Base-by-base conservation (phyloP, 2,329 filamentous ascomycete species). In the Fusarium mangiferae region DNA sequence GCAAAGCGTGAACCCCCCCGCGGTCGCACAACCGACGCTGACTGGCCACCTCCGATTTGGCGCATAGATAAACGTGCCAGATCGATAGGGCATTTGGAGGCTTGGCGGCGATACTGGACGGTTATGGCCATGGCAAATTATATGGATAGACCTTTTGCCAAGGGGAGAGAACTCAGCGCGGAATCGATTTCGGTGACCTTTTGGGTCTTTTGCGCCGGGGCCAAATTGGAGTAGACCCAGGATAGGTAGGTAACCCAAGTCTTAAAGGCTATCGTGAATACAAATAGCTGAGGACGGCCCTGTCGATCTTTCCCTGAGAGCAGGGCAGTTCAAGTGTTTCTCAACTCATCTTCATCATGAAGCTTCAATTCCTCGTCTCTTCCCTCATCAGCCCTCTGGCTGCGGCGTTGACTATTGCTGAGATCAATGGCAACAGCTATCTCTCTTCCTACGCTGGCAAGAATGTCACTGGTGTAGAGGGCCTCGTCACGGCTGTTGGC, bases 391-490 rank as follows among this genome's bases (percentile, higher is more conserved):
- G 63, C 48, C 68, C 65, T 44, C 39, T 68, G 74, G 81, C 68
- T 48, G 77, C 81, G 44, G 85, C 85, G 49, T 73, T 87, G 62
- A 87, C 86, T 66, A 90, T 91, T 75, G 84, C 86, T 66, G 84
- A 91, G 76, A 92, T 93, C 85, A 93, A 92, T 75, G 91, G 91
- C 73, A 86, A 90, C 77, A 85, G 81, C 28, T 93, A 89, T 81
- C 80, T 92, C 54, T 93, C 92, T 22, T 87, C 90, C 0, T 88
- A 89, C 79, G 84, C 84, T 14, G 88, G 87, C 55, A 82, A 90
- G 78, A 82, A 81, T 12, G 88, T 93, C 57, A 86, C 85, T 28
- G 87, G 88, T 64, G 85, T 94, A 63, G 86, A 87, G 39, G 92
- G 92, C 42, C 82, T 93, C 17, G 86, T 94, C 22, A 91, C 90